A percentile compares a stretch with the other conserved stretches of the same genome.
Evolutionary conservation across 2,329 filamentous ascomycete genomes (phyloP).

Genomic region (Cladosporium sp.): DNA sequence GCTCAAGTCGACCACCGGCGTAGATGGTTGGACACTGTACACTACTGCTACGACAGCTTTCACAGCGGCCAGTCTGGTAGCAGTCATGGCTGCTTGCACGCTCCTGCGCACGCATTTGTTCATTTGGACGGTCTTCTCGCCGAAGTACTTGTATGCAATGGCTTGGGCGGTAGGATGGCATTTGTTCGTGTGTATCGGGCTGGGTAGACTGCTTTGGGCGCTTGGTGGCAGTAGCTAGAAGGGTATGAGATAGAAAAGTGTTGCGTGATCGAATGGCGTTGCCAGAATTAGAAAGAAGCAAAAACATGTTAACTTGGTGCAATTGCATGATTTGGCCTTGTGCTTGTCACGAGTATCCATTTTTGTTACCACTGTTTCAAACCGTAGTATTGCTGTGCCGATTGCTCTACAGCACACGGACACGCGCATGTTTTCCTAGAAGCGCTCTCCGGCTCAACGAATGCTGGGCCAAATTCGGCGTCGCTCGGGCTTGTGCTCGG

Average conservation of each 20-base stretch:
- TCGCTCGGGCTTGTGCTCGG: neutral
- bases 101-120: slow-evolving; percentile 84
- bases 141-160: slow-evolving; percentile 90
- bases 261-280: neutral
- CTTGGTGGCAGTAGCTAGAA: neutral
- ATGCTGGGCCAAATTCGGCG: neutral
- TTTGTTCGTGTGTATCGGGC: slow-evolving; percentile 64
- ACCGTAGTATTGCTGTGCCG: neutral
- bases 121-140: slow-evolving; percentile 98
- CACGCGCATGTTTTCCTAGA: no score
- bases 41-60: slow-evolving; percentile 70
- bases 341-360: neutral
- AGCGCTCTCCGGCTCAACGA: neutral
- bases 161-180: slow-evolving; percentile 87
- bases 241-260: neutral
- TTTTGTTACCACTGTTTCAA: no score
- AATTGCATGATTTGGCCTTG: neutral
- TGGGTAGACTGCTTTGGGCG: slow-evolving; percentile 16
- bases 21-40: slow-evolving; percentile 46
- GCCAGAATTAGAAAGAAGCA: neutral
- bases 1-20: neutral
- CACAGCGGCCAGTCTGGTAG: slow-evolving; percentile 61
- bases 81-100: slow-evolving; percentile 87
- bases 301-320: neutral
- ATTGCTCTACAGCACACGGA: neutral